These are phyloP conservation scores for Mortierella polycephala DNA, from an alignment of 371 early-diverging fungal genomes.

Conservation along the genomic window DNA sequence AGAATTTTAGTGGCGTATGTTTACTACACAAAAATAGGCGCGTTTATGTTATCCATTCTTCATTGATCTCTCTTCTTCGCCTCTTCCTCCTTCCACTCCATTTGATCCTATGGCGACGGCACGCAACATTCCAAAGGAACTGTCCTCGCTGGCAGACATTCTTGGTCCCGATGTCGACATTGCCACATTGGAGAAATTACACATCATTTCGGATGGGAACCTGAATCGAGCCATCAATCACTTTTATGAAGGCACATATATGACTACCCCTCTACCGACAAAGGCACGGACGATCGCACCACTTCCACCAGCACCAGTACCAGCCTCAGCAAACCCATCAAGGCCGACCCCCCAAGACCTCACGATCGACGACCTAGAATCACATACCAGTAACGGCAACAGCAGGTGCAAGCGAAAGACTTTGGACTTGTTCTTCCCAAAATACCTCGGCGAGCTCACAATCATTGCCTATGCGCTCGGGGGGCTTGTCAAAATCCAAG, in stretches of 20 bases:
- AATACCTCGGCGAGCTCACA: constrained; percentile 47
- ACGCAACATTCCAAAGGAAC: constrained; percentile 29
- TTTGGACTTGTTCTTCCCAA: constrained; percentile 40
- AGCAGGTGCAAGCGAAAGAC: constrained; percentile 23
- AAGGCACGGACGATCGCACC: not conserved
- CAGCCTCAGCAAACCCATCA: not conserved
- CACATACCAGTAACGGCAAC: too few relatives aligned
- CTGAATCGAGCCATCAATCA: constrained; percentile 47
- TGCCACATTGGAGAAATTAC: constrained; percentile 36
- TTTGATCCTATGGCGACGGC: constrained; percentile 20
- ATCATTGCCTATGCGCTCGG: constrained; percentile 48
- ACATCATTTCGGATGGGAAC: constrained; percentile 41
- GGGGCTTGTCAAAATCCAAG: constrained; percentile 44
- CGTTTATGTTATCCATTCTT: not conserved
- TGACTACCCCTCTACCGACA: constrained; percentile 3
- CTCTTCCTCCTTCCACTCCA: not conserved
- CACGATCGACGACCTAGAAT: not conserved
- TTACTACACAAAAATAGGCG: constrained; percentile 2
- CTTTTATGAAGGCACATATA: constrained; percentile 46
- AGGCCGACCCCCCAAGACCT: not conserved
- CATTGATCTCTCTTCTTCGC: not conserved
- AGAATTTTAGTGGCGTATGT: constrained; percentile 19
- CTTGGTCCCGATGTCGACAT: constrained; percentile 49
- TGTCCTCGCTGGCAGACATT: constrained; percentile 33
- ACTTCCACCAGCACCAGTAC: not conserved